Evolutionary conservation across 169 alveolate genomes (phyloP), one percentile per base, ranked within the genome.

Genomic region (Babesia bovis): DNA sequence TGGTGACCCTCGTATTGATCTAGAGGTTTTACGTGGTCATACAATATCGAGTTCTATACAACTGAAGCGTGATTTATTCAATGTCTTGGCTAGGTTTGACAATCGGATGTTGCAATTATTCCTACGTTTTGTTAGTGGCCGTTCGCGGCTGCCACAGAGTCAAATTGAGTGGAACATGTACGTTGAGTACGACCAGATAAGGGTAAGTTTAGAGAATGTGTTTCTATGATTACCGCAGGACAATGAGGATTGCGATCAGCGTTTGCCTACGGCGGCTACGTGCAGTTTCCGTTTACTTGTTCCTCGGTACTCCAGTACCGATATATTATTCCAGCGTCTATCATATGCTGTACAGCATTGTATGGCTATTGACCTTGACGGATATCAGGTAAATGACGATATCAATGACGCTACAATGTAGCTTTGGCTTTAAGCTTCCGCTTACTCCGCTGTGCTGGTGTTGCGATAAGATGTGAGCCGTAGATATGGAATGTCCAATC

Each of bases 251-350:
- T 21, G 73, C 21, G 97, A 94, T 83, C 75, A 79, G 65, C 75
- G 97, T 58, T 86, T 94, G 47, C 97, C 97, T 42, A 94, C 96
- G 38, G 89, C 96, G 25, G 93, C 96, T 30, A 94, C 97, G 4
- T 94, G 97, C 78, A 92, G 95, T 55, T 94, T 94, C 73, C 90
- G 97, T 57, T 85, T 94, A 65, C 75, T 90, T 38, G 40, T 94
- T 79, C 97, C 97, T 45, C 87, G 82, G 65, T 94, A 94, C 67
- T 90, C 94, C 30, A 85, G 94, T 42, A 68, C 69, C 26, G 94
- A 87, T 4, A 77, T 94, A 26, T 55, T 94, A 68, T 83, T 91
- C 70, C 83, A 87, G 73, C 87, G 97, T 60, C 90, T 94, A 30
- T 82, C 93, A 15, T 94, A 94, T 79, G 97, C 97, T 33, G 88